phyloP scores from a whole-genome alignment of 2,329 filamentous ascomycete genomes.

The Phaeomoniella chlamydospora region DNA sequence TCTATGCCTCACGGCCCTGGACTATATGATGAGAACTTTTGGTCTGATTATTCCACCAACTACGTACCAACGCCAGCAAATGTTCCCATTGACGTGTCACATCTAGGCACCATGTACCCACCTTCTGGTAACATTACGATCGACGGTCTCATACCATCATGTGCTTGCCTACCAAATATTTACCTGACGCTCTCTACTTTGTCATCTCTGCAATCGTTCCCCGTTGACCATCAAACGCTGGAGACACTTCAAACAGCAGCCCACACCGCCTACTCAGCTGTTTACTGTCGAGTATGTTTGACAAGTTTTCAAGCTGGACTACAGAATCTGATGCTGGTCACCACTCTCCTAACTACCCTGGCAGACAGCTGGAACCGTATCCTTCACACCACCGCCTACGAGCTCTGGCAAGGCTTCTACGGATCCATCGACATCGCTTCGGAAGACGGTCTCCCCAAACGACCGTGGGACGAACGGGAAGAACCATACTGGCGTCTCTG shows the following conservation, averaged over 20 bases:
- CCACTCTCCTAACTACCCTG: conserved; percentile 27
- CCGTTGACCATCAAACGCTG: conserved; percentile 25
- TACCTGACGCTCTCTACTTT: conserved; percentile 22
- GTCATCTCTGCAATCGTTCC: conserved; percentile 21
- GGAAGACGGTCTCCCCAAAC: background rate
- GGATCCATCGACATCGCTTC: conserved; percentile 19
- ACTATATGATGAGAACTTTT: background rate
- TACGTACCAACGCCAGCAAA: no score
- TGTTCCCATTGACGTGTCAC: background rate
- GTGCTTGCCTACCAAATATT: conserved; percentile 12
- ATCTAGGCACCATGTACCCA: background rate
- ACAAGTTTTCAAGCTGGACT: conserved; percentile 23
- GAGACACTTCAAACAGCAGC: conserved; percentile 27
- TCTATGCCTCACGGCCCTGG: background rate
- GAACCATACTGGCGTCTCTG: background rate
- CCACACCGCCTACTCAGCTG: conserved; percentile 23
- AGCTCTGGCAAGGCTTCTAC: conserved; percentile 23
- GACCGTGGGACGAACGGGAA: background rate
- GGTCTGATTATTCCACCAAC: background rate
- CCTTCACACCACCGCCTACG: conserved; percentile 18
- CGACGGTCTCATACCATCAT: conserved; percentile 5
- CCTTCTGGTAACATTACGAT: conserved; percentile 5
- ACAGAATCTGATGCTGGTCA: conserved; percentile 32
- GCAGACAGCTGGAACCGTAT: conserved; percentile 28
- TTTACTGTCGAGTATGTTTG: conserved; percentile 27